These are phyloP conservation scores for Cladosporium sp. DNA, from an alignment of 2,329 filamentous ascomycete genomes.

Conservation along the genomic window DNA sequence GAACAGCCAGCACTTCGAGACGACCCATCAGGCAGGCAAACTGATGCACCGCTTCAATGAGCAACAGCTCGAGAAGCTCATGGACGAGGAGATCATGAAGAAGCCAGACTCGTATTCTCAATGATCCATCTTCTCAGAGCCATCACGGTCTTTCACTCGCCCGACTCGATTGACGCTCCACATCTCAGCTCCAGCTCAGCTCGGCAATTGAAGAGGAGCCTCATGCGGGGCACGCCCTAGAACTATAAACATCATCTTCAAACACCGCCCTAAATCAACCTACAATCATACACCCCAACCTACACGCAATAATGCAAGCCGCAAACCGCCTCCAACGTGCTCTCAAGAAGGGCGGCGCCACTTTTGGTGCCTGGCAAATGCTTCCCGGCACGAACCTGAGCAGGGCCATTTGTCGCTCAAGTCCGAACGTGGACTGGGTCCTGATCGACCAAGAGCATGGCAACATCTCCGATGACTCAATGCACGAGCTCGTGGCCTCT, in stretches of 20 bases:
- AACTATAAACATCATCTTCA: no score
- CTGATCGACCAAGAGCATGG: constrained; percentile 53
- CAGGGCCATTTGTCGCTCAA: constrained; percentile 49
- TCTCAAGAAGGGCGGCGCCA: constrained; percentile 46
- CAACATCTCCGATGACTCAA: constrained; percentile 51
- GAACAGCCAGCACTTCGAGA: constrained; percentile 50
- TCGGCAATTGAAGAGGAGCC: constrained; percentile 2
- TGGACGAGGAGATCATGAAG: constrained; percentile 52
- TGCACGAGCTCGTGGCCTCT: constrained; percentile 54
- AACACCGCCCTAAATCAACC: background rate
- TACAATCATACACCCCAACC: background rate
- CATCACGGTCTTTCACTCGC: constrained; percentile 4
- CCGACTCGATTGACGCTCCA: constrained; percentile 11
- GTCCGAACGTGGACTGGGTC: constrained; percentile 46
- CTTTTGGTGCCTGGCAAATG: constrained; percentile 55
- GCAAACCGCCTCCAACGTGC: constrained; percentile 51
- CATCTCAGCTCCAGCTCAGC: constrained; percentile 1
- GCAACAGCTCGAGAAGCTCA: constrained; percentile 62
- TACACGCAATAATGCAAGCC: constrained; percentile 45
- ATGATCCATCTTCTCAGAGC: background rate
- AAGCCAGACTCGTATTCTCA: constrained; percentile 14
- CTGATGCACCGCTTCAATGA: constrained; percentile 74
- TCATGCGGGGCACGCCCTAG: background rate
- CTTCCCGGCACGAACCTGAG: constrained; percentile 53
- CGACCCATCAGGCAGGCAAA: constrained; percentile 59